Evolutionary conservation across 129 eudicot genomes (phyloP), one percentile per base, ranked within the genome.

Genomic region (Arctium minus): DNA sequence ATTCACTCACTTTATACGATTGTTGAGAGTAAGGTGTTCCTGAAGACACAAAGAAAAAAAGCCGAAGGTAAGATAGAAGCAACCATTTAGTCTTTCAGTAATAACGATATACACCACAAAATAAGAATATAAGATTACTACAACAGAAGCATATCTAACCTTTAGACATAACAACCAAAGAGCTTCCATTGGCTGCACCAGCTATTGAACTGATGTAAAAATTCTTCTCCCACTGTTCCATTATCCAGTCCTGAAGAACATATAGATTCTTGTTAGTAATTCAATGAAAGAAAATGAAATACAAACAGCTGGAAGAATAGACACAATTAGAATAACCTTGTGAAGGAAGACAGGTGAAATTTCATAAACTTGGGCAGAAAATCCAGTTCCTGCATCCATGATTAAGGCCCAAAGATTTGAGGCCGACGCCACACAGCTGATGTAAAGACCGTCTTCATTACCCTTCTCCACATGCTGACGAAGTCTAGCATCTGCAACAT

Each of bases 171-270:
- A 96, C 90, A 36, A 96, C 99, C 91, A 96, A 85, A 10, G 99
- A 96, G 85, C 96, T 91, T 71, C 99, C 99, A 83, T 93, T 96
- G 44, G 89, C 67, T 22, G 99, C 97, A 77, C 99, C 99, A 86
- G 98, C 97, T 65, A 96, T 93, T 68, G 99, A 88, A 82, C 98
- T 96, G 82, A 96, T 96, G 86, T 96, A 96, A 64, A 80, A 96
- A 79, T 96, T 96, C 91, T 93, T 96, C 88, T 96, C 99, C 99
- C 99, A 96, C 71, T 96, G 99, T 84, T 96, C 99, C 99, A 96
- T 96, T 83, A 96, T 96, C 99, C 99, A 96, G 72, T 96, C 99
- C 99, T 96, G 84, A 74, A 46, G 15, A 72, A 42, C 82, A 56
- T 39, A 72, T 31, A 80, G 17, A 60, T 8, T 38, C 7, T 17